Base-by-base conservation (phyloP, 345 rosid genomes). In the Theobroma cacao region DNA sequence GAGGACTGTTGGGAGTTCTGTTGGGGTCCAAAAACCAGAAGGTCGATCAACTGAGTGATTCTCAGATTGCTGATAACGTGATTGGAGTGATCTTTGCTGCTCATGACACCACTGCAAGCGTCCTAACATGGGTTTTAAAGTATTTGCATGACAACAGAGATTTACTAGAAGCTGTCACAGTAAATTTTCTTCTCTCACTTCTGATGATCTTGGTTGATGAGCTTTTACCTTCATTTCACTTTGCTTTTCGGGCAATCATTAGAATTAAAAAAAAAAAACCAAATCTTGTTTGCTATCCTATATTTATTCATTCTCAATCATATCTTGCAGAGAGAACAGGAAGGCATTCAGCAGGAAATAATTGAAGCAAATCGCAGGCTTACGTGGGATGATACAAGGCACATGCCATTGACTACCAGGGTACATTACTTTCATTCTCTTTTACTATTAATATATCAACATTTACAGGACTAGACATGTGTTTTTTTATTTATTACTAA, bases 21-120 rank as follows among this genome's bases (percentile, higher is more conserved):
- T 74, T 95, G 12, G 91, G 83, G 31, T 88, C 86, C 26, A 80
- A 83, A 59, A 87, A 88, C 62, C 86, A 79, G n/a, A 84, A 86
- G 77, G 75, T 63, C 1, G 82, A 81, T 34, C 74, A 77, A 47
- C 87, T 95, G 11, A 90, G 87, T 13, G 98, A 95, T 82, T 86
- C 91, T 28, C 99, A 95, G 41, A 91, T 95, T 63, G 94, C 96
- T 13, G 99, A 95, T 75, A 95, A 95, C 69, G 88, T 95, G 76
- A 93, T 95, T 45, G 99, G 99, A 34, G 94, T 95, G 4, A 91
- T 93, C 24, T 95, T 95, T 18, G 98, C 99, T 52, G 98, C 99
- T 66, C 96, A 92, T n/a, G 99, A 95, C 67, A 93, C 98, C 11
- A 95, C 99, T 24, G 98, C 98, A 14, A 91, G 94, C 78, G 93